phyloP scores from a whole-genome alignment of 1,284 basidiomycete genomes.

The Ceratobasidium sp. region DNA sequence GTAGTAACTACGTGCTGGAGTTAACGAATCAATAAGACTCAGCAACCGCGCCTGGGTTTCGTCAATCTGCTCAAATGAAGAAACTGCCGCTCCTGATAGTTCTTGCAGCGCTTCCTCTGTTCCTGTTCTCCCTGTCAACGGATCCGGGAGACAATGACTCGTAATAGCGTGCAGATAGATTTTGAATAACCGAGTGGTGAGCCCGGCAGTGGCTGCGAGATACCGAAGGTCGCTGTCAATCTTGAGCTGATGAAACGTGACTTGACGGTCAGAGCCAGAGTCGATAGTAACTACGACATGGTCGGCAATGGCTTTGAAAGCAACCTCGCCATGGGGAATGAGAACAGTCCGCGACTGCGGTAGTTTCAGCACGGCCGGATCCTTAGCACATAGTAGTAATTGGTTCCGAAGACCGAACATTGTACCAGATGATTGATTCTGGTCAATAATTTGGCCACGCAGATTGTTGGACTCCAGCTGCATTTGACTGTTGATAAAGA shows the following conservation, averaged over 20 bases:
- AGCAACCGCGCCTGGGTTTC: conserved; percentile 53
- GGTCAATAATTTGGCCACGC: conserved; percentile 49
- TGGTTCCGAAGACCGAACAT: conserved; percentile 49
- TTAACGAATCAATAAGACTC: conserved; percentile 54
- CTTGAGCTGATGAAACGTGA: conserved; percentile 53
- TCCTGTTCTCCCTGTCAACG: conserved; percentile 59
- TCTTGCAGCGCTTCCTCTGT: conserved; percentile 60
- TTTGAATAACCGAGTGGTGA: conserved; percentile 56
- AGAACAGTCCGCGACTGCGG: conserved; percentile 51
- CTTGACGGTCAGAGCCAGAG: neutral
- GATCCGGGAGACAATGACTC: conserved; percentile 58
- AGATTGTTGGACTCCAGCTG: conserved; percentile 47
- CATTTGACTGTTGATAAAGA: conserved; percentile 43
- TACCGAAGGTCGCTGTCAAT: conserved; percentile 57
- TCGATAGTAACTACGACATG: conserved; percentile 39
- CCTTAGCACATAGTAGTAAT: conserved; percentile 43
- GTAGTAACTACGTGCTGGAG: conserved; percentile 57
- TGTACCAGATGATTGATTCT: conserved; percentile 50
- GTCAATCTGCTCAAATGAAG: conserved; percentile 57
- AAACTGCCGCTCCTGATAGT: conserved; percentile 56
- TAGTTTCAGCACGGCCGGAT: neutral
- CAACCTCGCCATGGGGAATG: conserved; percentile 55
- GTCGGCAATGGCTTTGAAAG: conserved; percentile 19
- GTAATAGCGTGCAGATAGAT: conserved; percentile 62
- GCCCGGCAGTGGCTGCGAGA: conserved; percentile 53